Base-by-base conservation (phyloP, 1,284 basidiomycete genomes). In the Macrocystidia cucumis region DNA sequence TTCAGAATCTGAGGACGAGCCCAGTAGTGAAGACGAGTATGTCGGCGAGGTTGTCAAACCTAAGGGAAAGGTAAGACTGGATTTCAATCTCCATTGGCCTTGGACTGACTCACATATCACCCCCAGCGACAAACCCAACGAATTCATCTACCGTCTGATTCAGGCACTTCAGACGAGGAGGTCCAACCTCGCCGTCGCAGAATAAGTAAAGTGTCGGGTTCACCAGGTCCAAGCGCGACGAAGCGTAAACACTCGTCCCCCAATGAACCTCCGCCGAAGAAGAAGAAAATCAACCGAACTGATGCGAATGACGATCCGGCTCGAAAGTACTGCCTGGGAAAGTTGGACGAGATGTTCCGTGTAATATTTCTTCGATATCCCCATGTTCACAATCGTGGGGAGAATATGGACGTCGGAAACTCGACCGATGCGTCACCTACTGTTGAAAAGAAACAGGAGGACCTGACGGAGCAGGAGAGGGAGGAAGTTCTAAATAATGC, bases 261-360 rank as follows among this genome's bases (percentile, higher is more conserved):
- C 13, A 5, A 14, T 5, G 41, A 44, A 9, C 56, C 59, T 25
- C 63, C 57, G 27, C 50, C 54, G 27, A 77, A 72, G 54, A 65
- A 69, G 41, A 71, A 67, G 51, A 69, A 60, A 42, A 55, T 68
- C 5, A 47, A 49, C 27, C 43, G 53, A 30, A 42, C 60, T 7
- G 55, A 53, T 16, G 55, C 67, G 1, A 56, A 60, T 8, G 78
- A 80, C n/a, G 85, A 89, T 48, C 74, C 81, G 8, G 67, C 74
- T 0, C 67, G 86, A 44, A 85, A 78, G 49, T 88, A 85, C 46
- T 88, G 85, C 52, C 60, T 83, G 35, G 69, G 69, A 12, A 86
- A 86, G 56, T 57, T 87, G 44, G 69, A 76, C 42, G 78, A 81
- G 37, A 58, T 85, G 40, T 74, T 87, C 53, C 60, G 62, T 41